phyloP scores from a whole-genome alignment of 2,329 filamentous ascomycete genomes.

The Claviceps citrina region DNA sequence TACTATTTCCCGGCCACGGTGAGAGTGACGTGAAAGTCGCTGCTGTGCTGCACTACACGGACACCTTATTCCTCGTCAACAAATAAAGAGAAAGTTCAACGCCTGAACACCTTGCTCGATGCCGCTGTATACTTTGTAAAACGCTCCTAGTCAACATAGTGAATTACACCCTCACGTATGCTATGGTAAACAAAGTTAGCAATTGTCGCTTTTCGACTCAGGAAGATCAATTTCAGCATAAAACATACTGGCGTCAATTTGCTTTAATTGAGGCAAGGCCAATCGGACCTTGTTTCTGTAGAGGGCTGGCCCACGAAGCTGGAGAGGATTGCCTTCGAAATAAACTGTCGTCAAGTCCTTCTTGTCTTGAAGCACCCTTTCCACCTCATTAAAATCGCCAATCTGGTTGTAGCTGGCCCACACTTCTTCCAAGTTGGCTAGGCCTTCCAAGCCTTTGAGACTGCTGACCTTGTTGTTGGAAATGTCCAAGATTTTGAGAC shows the following conservation, averaged over 20 bases:
- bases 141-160: not conserved
- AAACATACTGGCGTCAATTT: conserved; percentile 93
- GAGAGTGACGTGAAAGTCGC: not conserved
- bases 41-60: not conserved
- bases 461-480: conserved; percentile 72
- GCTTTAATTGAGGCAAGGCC: conserved; percentile 70
- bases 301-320: conserved; percentile 60
- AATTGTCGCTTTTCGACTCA: not conserved
- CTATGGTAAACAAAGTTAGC: conserved; percentile 3
- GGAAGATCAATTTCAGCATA: not conserved
- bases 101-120: conserved; percentile 1
- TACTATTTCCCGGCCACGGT: not conserved
- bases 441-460: conserved; percentile 52
- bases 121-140: not conserved
- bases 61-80: not conserved
- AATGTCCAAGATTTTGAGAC: conserved; percentile 70
- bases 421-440: conserved; percentile 67
- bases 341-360: conserved; percentile 75
- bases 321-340: conserved; percentile 87
- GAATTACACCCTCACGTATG: conserved; percentile 5
- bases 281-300: conserved; percentile 90
- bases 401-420: conserved; percentile 90
- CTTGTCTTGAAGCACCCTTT: conserved; percentile 65
- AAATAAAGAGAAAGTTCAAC: not conserved
- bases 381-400: conserved; percentile 65